Base-by-base conservation (phyloP, 169 alveolate genomes). In the Babesia ovata region DNA sequence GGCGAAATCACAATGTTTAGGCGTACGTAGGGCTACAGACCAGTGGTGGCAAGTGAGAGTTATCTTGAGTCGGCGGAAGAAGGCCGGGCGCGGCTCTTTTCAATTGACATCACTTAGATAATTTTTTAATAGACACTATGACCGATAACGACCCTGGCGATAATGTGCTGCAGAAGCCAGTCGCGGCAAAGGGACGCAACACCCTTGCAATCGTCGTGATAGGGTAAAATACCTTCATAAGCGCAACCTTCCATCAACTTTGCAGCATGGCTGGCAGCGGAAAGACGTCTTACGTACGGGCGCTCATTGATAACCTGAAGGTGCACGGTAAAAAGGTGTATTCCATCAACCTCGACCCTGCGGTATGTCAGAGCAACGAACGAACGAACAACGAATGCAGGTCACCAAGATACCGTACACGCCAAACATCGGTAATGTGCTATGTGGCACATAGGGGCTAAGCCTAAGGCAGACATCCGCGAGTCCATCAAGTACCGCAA, bases 321-420 rank as follows among this genome's bases (percentile, higher is more conserved):
- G 63, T 84, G 66, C 85, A 77, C 61, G 87, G 85, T 46, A 93
- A 95, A 87, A 90, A 91, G 69, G 97, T 96, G n/a, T 98, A 97
- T 79, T 91, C 95, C 39, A 92, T 98, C 74, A 98, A 98, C 88
- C 77, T 98, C 70, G 99, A 98, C 75, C 99, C 99, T 21, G 99
- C 99, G 53, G 99, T 96, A 59, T 76, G 88, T 72, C 67, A 73
- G 45, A 58, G 83, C 78, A 39, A 86, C 94, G 12, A 79, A 91
- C 36, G 70, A 78, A 58, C 65, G 91, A 65, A 50, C n/a, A 19
- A 12, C 22, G 10, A 11, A 14, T 49, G 24, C 63, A 81, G 92
- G 91, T 87, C 39, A 65, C 79, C 26, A 70, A 72, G 62, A 62
- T 85, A 24, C 86, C 73, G 9, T 85, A 75, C 21, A 72, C 63